Base-by-base conservation (phyloP, 305 asterid genomes). In the Petunia hybrid region DNA sequence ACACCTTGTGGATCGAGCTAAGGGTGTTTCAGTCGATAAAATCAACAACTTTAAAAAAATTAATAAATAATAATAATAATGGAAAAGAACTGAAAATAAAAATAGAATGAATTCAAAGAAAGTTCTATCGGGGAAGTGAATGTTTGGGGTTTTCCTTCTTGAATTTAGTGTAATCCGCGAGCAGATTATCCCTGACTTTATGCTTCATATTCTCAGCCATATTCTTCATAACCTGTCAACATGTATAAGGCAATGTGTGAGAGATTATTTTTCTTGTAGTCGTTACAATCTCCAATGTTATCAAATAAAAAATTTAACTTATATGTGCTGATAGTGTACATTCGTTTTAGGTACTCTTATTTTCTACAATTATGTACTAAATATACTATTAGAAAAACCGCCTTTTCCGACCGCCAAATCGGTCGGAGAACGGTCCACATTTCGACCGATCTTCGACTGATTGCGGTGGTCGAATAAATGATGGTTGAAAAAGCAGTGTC, bases 161-260 rank as follows among this genome's bases (percentile, higher is more conserved):
- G 82, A 79, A 79, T 41, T 79, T 65, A 7, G 46, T 40, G 16
- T 79, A 79, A 69, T 79, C 82, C 0, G 82, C 56, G 0, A 79
- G 55, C 82, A 79, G 41, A 48, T 69, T 69, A 12, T 79, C 16
- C n/a, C 48, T 79, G 12, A 79, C 82, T 46, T 79, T 79, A 12
- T 69, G 71, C 8, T 65, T 41, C 56, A 79, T 79, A 3, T 40
- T 38, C 56, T 51, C 77, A 6, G 42, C 82, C 38, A 79, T 16
- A n/a, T 42, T 79, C 56, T 46, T 65, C 76, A 79, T 40, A 1
- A 79, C 48, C 82, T 79, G 74, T 64, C 12, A 46, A 14, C 42
- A 22, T 8, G 1, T 4, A 16, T 3, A 43, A 57, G 46, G 22
- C n/a, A 6, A 38, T 3, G 16, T 31, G 1, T 38, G n/a, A 67